Evolutionary conservation across 352 stramenopile species (phyloP).

Genomic region (Albugo laibachii): DNA sequence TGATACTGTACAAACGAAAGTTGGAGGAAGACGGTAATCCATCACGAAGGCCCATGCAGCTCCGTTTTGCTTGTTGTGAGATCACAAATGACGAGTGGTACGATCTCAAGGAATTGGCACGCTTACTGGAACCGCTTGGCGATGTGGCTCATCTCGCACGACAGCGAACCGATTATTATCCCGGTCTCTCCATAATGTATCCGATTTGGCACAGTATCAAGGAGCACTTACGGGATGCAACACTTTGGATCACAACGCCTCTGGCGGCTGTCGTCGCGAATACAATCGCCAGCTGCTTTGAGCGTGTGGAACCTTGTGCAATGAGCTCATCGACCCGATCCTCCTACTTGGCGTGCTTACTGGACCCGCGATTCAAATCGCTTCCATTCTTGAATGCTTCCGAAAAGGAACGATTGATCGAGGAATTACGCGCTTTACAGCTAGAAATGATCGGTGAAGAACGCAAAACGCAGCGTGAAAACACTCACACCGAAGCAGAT

Average conservation of each 20-base stretch:
- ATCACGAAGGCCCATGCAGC: slow-evolving; percentile 45
- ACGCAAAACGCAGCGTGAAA: not conserved
- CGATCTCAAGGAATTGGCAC: slow-evolving; percentile 42
- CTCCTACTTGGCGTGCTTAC: slow-evolving; percentile 38
- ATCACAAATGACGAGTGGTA: slow-evolving; percentile 42
- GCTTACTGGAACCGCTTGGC: slow-evolving; percentile 42
- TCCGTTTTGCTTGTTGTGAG: slow-evolving; percentile 59
- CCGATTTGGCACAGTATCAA: slow-evolving; percentile 46
- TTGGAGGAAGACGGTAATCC: slow-evolving; percentile 52
- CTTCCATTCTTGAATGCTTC: slow-evolving; percentile 33
- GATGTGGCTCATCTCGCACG: slow-evolving; percentile 38
- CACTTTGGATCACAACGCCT: slow-evolving; percentile 36
- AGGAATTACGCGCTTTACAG: slow-evolving; percentile 13
- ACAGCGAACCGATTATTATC: slow-evolving; percentile 20
- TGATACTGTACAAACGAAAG: slow-evolving; percentile 55
- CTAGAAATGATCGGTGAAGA: slow-evolving; percentile 24
- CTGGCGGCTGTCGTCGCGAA: slow-evolving; percentile 38
- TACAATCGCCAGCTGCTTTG: slow-evolving; percentile 13
- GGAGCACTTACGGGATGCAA: slow-evolving; percentile 40
- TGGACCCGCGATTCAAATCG: slow-evolving; percentile 58
- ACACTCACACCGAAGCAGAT: no score
- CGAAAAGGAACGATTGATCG: slow-evolving; percentile 28
- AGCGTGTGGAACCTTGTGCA: slow-evolving; percentile 9
- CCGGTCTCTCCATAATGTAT: slow-evolving; percentile 42
- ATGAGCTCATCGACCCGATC: slow-evolving; percentile 18